Conservation (phyloP, 2,329 filamentous ascomycete species). For the Didymosphaeria variabile region DNA sequence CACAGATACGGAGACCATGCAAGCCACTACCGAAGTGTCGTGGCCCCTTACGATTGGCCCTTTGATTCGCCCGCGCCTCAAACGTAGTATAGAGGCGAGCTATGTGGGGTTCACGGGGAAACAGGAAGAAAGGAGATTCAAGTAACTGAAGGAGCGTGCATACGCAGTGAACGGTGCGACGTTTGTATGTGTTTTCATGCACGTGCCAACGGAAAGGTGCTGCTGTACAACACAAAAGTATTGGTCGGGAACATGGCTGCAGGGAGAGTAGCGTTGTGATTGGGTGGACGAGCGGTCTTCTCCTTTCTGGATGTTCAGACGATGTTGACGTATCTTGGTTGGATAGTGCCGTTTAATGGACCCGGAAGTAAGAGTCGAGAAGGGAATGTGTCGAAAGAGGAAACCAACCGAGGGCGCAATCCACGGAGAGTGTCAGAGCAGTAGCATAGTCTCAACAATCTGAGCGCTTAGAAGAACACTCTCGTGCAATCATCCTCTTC, state of each 20-base stretch:
- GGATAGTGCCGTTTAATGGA: not conserved
- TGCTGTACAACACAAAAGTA: not conserved
- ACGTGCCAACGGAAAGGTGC: not conserved
- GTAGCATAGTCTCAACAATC: not conserved
- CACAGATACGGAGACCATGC: not conserved
- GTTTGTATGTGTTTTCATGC: conserved; percentile 22
- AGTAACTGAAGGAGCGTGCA: not conserved
- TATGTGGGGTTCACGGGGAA: not conserved
- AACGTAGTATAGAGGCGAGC: not conserved
- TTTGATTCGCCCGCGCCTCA: not conserved
- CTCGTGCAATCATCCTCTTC: conserved; percentile 25
- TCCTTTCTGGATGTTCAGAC: not conserved
- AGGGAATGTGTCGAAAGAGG: not conserved
- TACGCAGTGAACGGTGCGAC: conserved; percentile 13
- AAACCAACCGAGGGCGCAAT: not conserved
- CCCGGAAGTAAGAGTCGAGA: not conserved
- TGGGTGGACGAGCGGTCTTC: not conserved
- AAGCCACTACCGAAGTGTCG: not conserved
- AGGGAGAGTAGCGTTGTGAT: not conserved
- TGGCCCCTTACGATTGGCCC: conserved; percentile 11
- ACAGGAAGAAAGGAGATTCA: not conserved
- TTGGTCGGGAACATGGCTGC: not conserved
- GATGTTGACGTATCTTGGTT: not conserved
- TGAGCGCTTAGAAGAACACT: conserved; percentile 39
- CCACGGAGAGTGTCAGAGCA: not conserved